These are phyloP conservation scores for Ailanthus altissimus DNA, from an alignment of 345 rosid genomes.

Conservation along the genomic window DNA sequence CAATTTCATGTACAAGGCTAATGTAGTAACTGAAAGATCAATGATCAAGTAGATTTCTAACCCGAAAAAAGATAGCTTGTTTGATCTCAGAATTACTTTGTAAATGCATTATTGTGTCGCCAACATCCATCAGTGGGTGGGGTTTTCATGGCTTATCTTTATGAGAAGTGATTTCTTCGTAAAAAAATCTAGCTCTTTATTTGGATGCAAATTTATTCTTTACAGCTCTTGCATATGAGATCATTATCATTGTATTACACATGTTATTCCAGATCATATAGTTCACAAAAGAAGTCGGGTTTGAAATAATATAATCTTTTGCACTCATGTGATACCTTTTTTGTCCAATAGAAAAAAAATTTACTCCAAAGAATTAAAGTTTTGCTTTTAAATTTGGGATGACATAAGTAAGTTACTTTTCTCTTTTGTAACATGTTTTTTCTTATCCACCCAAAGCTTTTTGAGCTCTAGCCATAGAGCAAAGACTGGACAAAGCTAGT, in stretches of 20 bases:
- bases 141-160: slow-evolving; percentile 33
- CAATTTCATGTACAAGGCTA: slow-evolving; percentile 7
- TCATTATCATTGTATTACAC: neutral
- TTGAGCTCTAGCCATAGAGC: too few relatives aligned
- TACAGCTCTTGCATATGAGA: neutral
- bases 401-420: neutral
- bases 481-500: too few relatives aligned
- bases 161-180: slow-evolving; percentile 22
- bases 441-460: too few relatives aligned
- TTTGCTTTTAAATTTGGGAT: neutral
- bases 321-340: neutral
- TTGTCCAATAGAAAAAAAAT: neutral
- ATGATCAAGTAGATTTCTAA: slow-evolving; percentile 18
- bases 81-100: slow-evolving; percentile 14
- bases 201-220: neutral
- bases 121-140: slow-evolving; percentile 33
- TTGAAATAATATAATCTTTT: neutral
- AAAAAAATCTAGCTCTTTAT: slow-evolving; percentile 20
- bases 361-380: neutral
- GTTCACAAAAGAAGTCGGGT: neutral
- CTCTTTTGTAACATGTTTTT: neutral
- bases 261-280: neutral
- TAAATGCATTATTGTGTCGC: slow-evolving; percentile 35
- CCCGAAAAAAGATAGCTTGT: slow-evolving; percentile 5
- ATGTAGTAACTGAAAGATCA: slow-evolving; percentile 10